Evolutionary conservation across 257 asterid genomes (phyloP), one percentile per base, ranked within the genome.

Genomic region (Osmanthus fragrans): DNA sequence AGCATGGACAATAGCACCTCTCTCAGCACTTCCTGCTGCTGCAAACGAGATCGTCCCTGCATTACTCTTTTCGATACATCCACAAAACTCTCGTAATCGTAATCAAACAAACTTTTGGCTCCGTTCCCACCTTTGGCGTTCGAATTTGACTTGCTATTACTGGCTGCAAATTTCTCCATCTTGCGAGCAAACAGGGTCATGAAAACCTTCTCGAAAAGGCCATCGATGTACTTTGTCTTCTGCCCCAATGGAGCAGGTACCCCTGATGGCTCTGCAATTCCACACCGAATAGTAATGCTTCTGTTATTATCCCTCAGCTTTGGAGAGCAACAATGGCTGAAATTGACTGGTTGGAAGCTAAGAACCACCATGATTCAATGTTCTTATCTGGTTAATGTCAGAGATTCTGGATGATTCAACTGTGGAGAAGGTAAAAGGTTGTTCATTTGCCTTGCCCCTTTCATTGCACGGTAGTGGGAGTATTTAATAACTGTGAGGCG

Each of bases 1-100:
- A 95, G 96, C 90, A 95, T 93, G 76, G 99, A 95, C 74, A 91
- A 85, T 39, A 94, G 96, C 42, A 95, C 98, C 80, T 93, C 90
- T 3, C 98, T 81, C 45, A 93, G 97, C 2, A 90, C 96, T 79
- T 88, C 77, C 68, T 93, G 98, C 90, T 92, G 98, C 87, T 95
- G 94, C 78, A 82, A 15, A 18, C 93, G 92, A 1, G 83, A 75
- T 85, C 99, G 80, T 29, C 99, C 98, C 60, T 82, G 85, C 91
- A 90, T 90, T 0, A 95, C 96, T 71, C 91, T 81, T 82, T 77
- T 88, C 0, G 98, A 95, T 71, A 84, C 91, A 2, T 93, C 90
- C 2, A 95, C 98, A 70, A 95, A 93, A 85, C 96, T 87, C 16
- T 93, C 97, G 29, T 91, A 95, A 39, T 95, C 97, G 15, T 89